Base-by-base conservation (phyloP, 345 rosid genomes). In the Cardamine chenopodiifolia region DNA sequence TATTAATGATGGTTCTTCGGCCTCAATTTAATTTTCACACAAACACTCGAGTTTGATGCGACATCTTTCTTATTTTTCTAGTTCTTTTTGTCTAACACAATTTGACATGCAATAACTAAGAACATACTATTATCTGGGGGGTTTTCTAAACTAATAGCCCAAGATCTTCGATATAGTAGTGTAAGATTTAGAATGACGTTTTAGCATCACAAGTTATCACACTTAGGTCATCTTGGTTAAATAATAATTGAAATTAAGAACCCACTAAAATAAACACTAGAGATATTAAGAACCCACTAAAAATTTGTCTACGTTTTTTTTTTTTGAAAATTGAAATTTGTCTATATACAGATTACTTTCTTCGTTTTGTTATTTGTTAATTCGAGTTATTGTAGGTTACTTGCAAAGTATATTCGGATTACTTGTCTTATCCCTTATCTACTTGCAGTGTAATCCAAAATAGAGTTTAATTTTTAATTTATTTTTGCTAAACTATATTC, bases 11-110 rank as follows among this genome's bases (percentile, higher is more conserved):
- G 63, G 58, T 57, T 71, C 47, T 58, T 57, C 7, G 42, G 57
- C 39, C 56, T 77, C 68, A 6, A 34, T 47, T 3, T 58, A 49
- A 14, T 72, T 62, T 62, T 65, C 77, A 47, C 62, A 55, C 71
- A 47, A 28, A 54, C 68, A 77, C 80, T 83, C 64, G 83, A 81
- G 87, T 78, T 80, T 68, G 87, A 88, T 71, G 49, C 76, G 87
- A 84, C 86, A 59, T 44, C 40, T 67, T 67, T 54, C 62, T 68
- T 53, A 15, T 53, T 76, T 50, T 47, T 68, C 59, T 73, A 5
- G 9, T 13, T 50, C 1, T 4, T 50, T 48, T 68, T 15, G 28
- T 39, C 11, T 7, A 49, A 35, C 67, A 60, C 23, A 25, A 39
- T 50, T 67, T 61, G 61, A 58, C 22, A 48, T 58, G 67, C 31